These are phyloP conservation scores for Tricholoma flavovirens DNA, from an alignment of 768 basidiomycete species.

Conservation along the genomic window DNA sequence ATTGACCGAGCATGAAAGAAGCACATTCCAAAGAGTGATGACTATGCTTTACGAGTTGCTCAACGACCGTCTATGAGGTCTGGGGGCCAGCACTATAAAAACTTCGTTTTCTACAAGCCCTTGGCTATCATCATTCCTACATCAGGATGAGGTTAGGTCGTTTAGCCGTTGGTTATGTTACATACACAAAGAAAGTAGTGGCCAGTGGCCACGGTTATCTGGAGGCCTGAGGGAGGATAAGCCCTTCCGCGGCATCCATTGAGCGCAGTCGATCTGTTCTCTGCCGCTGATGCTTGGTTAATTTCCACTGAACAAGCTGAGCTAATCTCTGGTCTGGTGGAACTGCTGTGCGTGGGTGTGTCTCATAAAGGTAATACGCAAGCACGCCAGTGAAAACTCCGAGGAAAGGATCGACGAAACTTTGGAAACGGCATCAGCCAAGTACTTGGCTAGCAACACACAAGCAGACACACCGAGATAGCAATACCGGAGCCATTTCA, in stretches of 20 bases:
- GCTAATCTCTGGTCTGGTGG: slow-evolving; percentile 48
- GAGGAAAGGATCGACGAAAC: slow-evolving; percentile 63
- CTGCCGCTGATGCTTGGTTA: slow-evolving; percentile 37
- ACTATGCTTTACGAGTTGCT: slow-evolving; percentile 35
- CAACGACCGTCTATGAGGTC: slow-evolving; percentile 5
- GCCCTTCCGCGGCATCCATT: slow-evolving; percentile 36
- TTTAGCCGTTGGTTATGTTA: too few species aligned
- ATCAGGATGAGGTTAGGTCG: too few species aligned
- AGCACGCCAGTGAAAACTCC: slow-evolving; percentile 74
- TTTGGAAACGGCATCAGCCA: slow-evolving; percentile 22
- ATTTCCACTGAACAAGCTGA: slow-evolving; percentile 64
- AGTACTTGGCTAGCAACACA: background rate
- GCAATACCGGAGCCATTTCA: slow-evolving; percentile 37
- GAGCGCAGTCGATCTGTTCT: slow-evolving; percentile 30
- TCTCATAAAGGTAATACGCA: slow-evolving; percentile 78
- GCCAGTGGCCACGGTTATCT: background rate
- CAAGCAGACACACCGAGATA: slow-evolving; percentile 40
- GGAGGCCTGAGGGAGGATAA: background rate
- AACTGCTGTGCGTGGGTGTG: slow-evolving; percentile 66
- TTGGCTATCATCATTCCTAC: background rate
- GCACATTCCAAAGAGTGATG: slow-evolving; percentile 48
- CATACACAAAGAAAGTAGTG: background rate
- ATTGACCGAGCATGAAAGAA: slow-evolving; percentile 35
- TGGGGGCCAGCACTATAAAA: background rate
- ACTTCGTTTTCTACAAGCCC: background rate